Evolutionary conservation across 352 stramenopile species (phyloP), one percentile per base, ranked within the genome.

Genomic region (Pythium insidiosum): DNA sequence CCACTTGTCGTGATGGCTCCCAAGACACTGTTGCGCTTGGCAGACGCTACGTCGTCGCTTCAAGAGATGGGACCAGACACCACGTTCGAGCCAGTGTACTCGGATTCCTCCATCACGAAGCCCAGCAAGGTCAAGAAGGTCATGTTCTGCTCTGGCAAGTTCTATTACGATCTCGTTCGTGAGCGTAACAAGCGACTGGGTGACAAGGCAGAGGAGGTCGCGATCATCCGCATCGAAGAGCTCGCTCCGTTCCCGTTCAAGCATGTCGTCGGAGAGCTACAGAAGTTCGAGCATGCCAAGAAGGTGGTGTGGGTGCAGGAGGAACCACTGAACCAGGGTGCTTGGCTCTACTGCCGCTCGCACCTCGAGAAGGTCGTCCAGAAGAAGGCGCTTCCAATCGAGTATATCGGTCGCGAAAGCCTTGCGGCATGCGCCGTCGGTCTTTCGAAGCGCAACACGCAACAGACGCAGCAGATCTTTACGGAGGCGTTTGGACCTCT

Each of bases 121-220:
- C 37, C 56, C 0, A 65, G 55, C 16, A 61, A 76, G 35, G 72
- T 93, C 26, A 78, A 79, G 51, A 74, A 68, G 26, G 60, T 93
- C 3, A 65, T 86, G 42, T 84, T 90, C 38, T 88, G 77, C 55
- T 88, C 78, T 11, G 80, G 78, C 22, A 93, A 93, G 23, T 81
- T 93, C 43, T 93, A 88, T 59, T 93, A 93, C 48, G 80, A 93
- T 20, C 64, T 93, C 12, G 68, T 81, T 22, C 77, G 75, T 45
- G 73, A 85, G 38, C 73, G 78, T 13, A 61, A 63, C 38, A 58
- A 53, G 7, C 73, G 69, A 15, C 57, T 60, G n/a, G 66, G 58
- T 18, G 54, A 66, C 28, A 47, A 53, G 23, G 58, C 67, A 0
- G 53, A 75, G 4, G 66, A 70, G 28, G 71, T 84, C 31, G 78